A percentile compares a stretch with the other conserved stretches of the same genome.
phyloP scores from a whole-genome alignment of 805 yeast genomes.

The Brettanomyces custersianus region DNA sequence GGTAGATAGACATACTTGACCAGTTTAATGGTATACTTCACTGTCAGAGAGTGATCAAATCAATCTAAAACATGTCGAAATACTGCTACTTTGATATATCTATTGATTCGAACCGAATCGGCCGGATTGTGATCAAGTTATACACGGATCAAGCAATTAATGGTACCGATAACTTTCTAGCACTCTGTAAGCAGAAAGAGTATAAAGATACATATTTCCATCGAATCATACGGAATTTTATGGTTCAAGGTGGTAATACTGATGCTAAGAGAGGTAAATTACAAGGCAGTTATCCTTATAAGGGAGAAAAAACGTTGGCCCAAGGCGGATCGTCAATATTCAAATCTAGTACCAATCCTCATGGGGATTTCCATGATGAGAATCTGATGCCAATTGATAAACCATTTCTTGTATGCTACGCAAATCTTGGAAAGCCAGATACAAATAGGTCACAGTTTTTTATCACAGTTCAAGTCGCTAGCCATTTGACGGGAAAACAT shows the following conservation, averaged over 20 bases:
- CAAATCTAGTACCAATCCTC: constrained; percentile 16
- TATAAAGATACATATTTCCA: constrained; percentile 45
- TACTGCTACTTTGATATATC: constrained; percentile 28
- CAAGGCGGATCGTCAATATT: constrained; percentile 39
- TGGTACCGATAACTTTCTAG: constrained; percentile 41
- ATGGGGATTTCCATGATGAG: constrained; percentile 47
- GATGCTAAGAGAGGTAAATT: constrained; percentile 7
- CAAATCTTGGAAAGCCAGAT: constrained; percentile 40
- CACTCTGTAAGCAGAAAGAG: constrained; percentile 33
- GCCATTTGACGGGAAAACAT: constrained; percentile 71
- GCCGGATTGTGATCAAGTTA: constrained; percentile 56
- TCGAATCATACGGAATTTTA: constrained; percentile 57
- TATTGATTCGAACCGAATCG: constrained; percentile 33
- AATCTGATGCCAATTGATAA: constrained; percentile 37
- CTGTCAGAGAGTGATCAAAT: background rate
- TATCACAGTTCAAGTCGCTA: constrained; percentile 57
- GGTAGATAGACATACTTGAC: no score
- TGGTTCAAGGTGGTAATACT: constrained; percentile 63
- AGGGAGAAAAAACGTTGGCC: constrained; percentile 21
- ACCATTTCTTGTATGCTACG: constrained; percentile 54
- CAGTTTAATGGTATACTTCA: no score
- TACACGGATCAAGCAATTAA: constrained; percentile 43
- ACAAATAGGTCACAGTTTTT: constrained; percentile 63
- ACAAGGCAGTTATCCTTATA: constrained; percentile 24
- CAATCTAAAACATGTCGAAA: background rate